Base-by-base conservation (phyloP, 2,329 filamentous ascomycete species). In the Aspergillus spinulosporus region DNA sequence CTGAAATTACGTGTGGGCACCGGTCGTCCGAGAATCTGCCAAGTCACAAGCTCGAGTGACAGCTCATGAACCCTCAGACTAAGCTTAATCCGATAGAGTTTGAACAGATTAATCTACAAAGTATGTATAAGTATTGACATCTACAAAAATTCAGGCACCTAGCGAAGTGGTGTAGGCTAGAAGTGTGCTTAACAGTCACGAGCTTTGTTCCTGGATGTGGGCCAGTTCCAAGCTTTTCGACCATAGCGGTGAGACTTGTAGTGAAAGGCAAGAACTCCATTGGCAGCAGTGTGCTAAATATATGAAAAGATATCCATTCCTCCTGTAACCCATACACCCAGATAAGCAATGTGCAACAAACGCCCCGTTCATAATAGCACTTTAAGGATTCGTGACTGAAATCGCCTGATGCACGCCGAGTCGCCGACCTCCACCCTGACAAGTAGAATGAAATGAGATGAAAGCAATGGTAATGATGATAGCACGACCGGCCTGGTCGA, bases 281-380 rank as follows among this genome's bases (percentile, higher is more conserved):
- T 47, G 28, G 47, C n/a, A 48, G 37, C 45, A 44, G 42, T 36
- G 11, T 43, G 11, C 15, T 50, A 55, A 55, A 51, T 50, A 52
- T 52, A 40, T 14, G 40, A 49, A 46, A 59, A 49, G 48, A 48
- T 39, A 37, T 32, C 45, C 29, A 9, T 47, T 36, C 54, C 26
- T 26, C 45, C 49, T 49, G 45, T 49, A 42, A 44, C 28, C 56
- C 21, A 21, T 21, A 50, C 42, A 37, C 54, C 6, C 15, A 26
- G 49, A 45, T 37, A 52, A 42, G 15, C 14, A 46, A 50, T 34
- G 51, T 47, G 45, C 28, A 54, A 37, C 32, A 52, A 55, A 59
- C 56, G 52, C 56, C 56, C 52, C 43, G 26, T 32, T 40, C 56
- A 40, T 58, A 28, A 61, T 21, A 21, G 21, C 44, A 31, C 21